Percentiles rank a stretch among this genome's conserved stretches.
Conservation (phyloP, 768 basidiomycete species). For the Lepiota brunneoincarnata region DNA sequence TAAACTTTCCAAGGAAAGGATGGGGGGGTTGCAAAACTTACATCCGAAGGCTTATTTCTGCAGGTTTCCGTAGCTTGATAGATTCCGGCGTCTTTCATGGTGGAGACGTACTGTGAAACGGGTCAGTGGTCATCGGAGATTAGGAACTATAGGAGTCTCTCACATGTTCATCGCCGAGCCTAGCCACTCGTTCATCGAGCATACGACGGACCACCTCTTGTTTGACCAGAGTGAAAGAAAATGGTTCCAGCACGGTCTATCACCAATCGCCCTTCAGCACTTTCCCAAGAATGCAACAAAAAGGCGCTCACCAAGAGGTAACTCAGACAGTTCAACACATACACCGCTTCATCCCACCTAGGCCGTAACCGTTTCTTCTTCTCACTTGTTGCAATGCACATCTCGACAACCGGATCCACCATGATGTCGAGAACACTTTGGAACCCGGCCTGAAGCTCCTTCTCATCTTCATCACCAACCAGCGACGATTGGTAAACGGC, state of each 20-base stretch:
- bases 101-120: conserved; percentile 40
- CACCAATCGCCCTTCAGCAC: neutral
- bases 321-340: conserved; percentile 81
- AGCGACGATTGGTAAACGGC: conserved; percentile 85
- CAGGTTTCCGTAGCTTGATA: conserved; percentile 43
- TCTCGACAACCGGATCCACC: conserved; percentile 79
- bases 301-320: conserved; percentile 66
- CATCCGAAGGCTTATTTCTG: conserved; percentile 34
- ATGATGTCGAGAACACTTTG: conserved; percentile 78
- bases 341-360: conserved; percentile 81
- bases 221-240: conserved; percentile 65
- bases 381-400: conserved; percentile 67
- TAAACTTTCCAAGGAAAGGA: neutral
- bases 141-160: conserved; percentile 29
- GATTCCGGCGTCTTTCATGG: conserved; percentile 56
- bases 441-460: conserved; percentile 45
- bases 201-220: conserved; percentile 52
- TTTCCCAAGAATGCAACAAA: neutral
- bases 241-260: conserved; percentile 65
- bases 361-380: conserved; percentile 53
- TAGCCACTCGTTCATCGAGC: conserved; percentile 59
- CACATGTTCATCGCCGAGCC: conserved; percentile 83
- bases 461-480: conserved; percentile 57
- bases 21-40: conserved; percentile 21
- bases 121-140: conserved; percentile 3